phyloP scores from a whole-genome alignment of 2,329 filamentous ascomycete genomes.

The Blumeria graminis region DNA sequence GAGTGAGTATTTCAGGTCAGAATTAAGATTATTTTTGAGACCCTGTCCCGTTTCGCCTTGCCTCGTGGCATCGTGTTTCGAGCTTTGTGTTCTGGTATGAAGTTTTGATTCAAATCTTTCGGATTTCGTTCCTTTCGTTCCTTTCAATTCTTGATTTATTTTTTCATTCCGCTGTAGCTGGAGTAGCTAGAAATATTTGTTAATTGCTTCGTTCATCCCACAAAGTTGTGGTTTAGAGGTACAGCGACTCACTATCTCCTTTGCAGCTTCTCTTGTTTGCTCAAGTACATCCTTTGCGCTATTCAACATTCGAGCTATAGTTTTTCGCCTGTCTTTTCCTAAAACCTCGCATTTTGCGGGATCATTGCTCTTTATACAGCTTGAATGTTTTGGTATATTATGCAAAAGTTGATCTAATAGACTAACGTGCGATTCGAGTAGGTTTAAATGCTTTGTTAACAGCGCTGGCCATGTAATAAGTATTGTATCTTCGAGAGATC shows the following conservation, averaged over 20 bases:
- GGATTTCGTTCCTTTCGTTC: slow-evolving; percentile 7
- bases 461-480: slow-evolving; percentile 7
- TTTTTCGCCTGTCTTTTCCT: slow-evolving; percentile 10
- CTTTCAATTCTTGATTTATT: slow-evolving; percentile 7
- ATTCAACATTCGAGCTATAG: slow-evolving; percentile 11
- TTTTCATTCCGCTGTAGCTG: slow-evolving; percentile 6
- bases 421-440: slow-evolving; percentile 11
- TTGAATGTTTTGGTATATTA: slow-evolving; percentile 7
- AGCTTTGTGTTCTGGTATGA: slow-evolving; percentile 5
- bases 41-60: slow-evolving; percentile 3
- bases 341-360: slow-evolving; percentile 8
- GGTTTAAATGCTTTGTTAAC: slow-evolving; percentile 10
- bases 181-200: slow-evolving; percentile 6
- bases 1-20: background rate
- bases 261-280: slow-evolving; percentile 6
- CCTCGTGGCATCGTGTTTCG: slow-evolving; percentile 3
- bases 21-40: background rate
- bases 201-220: background rate
- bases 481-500: no score
- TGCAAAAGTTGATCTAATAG: slow-evolving; percentile 7
- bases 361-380: slow-evolving; percentile 7
- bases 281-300: slow-evolving; percentile 6
- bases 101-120: slow-evolving; percentile 6
- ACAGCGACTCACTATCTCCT: slow-evolving; percentile 8
- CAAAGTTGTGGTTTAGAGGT: background rate